A percentile compares a stretch with the other conserved stretches of the same genome.
These are phyloP conservation scores for Fragilariopsis cylindrus DNA, from an alignment of 108 stramenopile species.

Conservation along the genomic window DNA sequence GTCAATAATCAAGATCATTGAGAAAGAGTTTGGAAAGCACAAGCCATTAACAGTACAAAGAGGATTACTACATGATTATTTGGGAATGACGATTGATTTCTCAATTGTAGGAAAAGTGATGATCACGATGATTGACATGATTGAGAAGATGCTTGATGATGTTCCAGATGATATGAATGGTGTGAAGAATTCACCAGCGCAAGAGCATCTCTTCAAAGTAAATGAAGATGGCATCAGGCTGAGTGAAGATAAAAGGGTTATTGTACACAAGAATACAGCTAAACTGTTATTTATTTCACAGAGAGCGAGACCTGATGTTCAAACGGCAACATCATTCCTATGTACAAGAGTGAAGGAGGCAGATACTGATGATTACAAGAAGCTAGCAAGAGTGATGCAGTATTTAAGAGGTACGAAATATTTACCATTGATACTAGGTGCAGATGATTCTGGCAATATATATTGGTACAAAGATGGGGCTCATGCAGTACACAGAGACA, in stretches of 20 bases:
- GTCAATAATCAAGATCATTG: conserved; percentile 12
- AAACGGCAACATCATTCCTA: conserved; percentile 47
- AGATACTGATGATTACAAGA: conserved; percentile 49
- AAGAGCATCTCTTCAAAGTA: conserved; percentile 36
- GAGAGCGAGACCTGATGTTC: conserved; percentile 31
- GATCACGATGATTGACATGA: conserved; percentile 27
- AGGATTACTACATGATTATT: conserved; percentile 35
- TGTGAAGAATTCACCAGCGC: conserved; percentile 20
- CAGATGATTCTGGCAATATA: too few species aligned
- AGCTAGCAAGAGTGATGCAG: conserved; percentile 34
- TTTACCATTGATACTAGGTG: too few species aligned
- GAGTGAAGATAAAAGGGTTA: background rate
- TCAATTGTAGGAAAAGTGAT: conserved; percentile 20
- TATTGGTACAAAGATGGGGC: too few species aligned
- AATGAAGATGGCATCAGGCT: conserved; percentile 8
- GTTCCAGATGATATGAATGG: conserved; percentile 17
- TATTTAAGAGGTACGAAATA: too few species aligned
- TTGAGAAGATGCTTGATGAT: conserved; percentile 27
- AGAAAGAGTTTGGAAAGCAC: conserved; percentile 12
- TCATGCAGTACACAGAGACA: too few species aligned
- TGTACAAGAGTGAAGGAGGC: conserved; percentile 44
- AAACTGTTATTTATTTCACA: conserved; percentile 32
- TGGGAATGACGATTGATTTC: conserved; percentile 42
- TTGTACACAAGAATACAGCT: conserved; percentile 9
- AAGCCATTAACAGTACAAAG: conserved; percentile 9